Conservation (phyloP, 257 asterid species). For the Cruciata laevipes region DNA sequence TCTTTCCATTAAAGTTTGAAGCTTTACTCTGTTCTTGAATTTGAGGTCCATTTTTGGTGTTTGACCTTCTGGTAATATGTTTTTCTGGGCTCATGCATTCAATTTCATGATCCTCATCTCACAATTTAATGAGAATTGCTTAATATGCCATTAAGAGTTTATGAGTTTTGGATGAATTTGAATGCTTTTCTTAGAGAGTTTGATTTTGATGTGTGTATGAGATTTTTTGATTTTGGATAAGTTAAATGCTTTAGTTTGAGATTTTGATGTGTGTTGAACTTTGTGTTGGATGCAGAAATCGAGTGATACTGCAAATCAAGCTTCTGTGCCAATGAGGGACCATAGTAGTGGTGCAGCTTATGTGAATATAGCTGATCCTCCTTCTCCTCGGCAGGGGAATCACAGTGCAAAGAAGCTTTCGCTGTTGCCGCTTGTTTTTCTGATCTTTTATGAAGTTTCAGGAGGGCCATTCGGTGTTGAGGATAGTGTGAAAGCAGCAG, state of each 20-base stretch:
- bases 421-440: slow-evolving; percentile 33
- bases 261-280: slow-evolving; percentile 1
- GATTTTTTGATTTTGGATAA: background rate
- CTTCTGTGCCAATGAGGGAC: slow-evolving; percentile 22
- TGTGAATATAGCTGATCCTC: slow-evolving; percentile 21
- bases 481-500: slow-evolving; percentile 36
- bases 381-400: slow-evolving; percentile 15
- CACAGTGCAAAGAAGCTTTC: slow-evolving; percentile 22
- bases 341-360: slow-evolving; percentile 22
- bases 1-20: background rate
- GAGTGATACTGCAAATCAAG: slow-evolving; percentile 18
- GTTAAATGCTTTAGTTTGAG: background rate
- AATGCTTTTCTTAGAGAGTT: background rate
- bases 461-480: slow-evolving; percentile 45
- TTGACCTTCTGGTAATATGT: background rate
- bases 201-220: background rate
- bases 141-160: background rate
- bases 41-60: background rate
- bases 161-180: background rate
- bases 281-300: slow-evolving; percentile 23
- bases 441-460: slow-evolving; percentile 43
- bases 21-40: background rate
- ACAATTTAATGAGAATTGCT: background rate
- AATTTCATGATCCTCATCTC: background rate
- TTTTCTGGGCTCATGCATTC: background rate